These are phyloP conservation scores for Ramularia collo-cygni DNA, from an alignment of 2,329 filamentous ascomycete genomes.

Conservation along the genomic window DNA sequence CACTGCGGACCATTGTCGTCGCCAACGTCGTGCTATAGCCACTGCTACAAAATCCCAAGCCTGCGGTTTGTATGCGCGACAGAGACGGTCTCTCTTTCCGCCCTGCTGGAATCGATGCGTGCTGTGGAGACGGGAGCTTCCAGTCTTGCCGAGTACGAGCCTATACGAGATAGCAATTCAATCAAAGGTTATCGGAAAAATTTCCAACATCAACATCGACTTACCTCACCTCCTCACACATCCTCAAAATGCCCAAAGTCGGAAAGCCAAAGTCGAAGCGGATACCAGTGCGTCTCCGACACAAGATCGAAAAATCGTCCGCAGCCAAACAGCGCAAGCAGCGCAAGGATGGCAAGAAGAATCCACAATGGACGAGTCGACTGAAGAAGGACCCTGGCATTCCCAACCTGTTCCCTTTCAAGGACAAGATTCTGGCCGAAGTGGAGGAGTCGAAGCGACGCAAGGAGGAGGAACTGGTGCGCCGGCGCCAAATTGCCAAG, in stretches of 20 bases:
- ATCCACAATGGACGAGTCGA: constrained; percentile 91
- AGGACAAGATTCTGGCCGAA: constrained; percentile 88
- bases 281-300: constrained; percentile 75
- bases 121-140: too few relatives aligned
- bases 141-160: too few relatives aligned
- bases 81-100: too few relatives aligned
- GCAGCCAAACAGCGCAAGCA: constrained; percentile 84
- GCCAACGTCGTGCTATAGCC: too few relatives aligned
- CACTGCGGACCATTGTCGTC: too few relatives aligned
- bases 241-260: constrained; percentile 25
- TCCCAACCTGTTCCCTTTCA: constrained; percentile 95
- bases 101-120: too few relatives aligned
- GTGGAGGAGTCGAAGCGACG: constrained; percentile 80
- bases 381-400: constrained; percentile 98
- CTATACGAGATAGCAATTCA: neutral
- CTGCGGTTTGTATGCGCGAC: too few relatives aligned
- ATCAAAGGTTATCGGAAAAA: neutral
- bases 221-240: neutral
- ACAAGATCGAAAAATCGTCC: constrained; percentile 94
- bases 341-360: constrained; percentile 87
- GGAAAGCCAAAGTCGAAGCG: constrained; percentile 85
- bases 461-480: constrained; percentile 72
- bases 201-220: neutral
- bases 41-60: too few relatives aligned
- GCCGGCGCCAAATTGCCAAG: constrained; percentile 62